These are phyloP conservation scores for Ambrosia hybrid DNA, from an alignment of 140 eudicot genomes.

Conservation along the genomic window DNA sequence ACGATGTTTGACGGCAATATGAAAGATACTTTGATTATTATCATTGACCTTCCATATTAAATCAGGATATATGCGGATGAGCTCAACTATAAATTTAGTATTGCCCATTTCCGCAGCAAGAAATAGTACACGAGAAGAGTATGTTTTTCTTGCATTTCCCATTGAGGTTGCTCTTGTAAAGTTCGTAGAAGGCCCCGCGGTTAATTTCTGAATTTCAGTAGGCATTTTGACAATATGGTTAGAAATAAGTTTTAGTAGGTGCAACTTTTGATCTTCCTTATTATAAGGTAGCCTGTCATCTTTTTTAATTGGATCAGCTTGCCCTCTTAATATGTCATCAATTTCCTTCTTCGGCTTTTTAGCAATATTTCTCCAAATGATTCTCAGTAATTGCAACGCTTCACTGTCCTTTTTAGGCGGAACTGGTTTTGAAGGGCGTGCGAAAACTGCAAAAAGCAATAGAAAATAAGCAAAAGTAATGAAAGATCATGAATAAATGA, in stretches of 20 bases:
- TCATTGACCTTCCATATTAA: constrained; percentile 47
- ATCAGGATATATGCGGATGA: constrained; percentile 42
- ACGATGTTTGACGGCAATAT: constrained; percentile 45
- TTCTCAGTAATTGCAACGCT: constrained; percentile 6
- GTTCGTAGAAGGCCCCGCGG: neutral
- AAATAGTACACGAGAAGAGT: constrained; percentile 34
- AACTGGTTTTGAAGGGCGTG: neutral
- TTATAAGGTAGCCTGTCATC: neutral
- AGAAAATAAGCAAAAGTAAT: neutral
- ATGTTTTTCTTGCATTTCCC: constrained; percentile 12
- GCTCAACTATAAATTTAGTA: constrained; percentile 25
- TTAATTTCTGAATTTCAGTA: constrained; percentile 7
- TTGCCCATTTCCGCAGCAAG: constrained; percentile 37
- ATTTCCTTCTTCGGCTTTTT: constrained; percentile 3
- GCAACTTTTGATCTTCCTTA: neutral
- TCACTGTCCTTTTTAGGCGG: neutral
- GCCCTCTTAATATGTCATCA: constrained; percentile 4
- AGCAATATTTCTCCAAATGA: constrained; percentile 7
- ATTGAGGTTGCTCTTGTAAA: neutral
- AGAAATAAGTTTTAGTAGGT: neutral
- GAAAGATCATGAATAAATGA: neutral
- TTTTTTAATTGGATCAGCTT: neutral
- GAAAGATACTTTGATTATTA: constrained; percentile 38
- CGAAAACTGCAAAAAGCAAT: neutral
- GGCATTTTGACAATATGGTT: neutral